Evolutionary conservation across 208 protist genomes (phyloP).

Genomic region (Crithidia acanthocephali): DNA sequence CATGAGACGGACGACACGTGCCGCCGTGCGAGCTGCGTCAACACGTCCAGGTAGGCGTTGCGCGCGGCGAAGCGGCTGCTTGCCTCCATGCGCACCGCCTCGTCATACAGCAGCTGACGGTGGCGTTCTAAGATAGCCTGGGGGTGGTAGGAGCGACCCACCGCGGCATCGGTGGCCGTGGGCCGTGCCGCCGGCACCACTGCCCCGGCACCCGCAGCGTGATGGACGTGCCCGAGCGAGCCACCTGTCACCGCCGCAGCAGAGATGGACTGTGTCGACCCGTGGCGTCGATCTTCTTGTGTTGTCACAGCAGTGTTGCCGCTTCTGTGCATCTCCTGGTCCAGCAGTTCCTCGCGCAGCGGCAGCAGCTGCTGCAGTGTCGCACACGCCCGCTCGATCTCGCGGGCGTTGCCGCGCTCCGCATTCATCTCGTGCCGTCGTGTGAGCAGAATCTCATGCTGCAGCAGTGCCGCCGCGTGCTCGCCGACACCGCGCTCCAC

Average conservation of each 20-base stretch:
- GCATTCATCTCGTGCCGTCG: slow-evolving; percentile 44
- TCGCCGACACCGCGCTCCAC: slow-evolving; percentile 58
- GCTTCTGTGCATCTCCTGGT: slow-evolving; percentile 27
- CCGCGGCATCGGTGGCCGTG: background rate
- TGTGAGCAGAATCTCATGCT: slow-evolving; percentile 37
- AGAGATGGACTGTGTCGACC: background rate
- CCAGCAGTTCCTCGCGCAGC: slow-evolving; percentile 39
- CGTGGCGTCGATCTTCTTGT: too few species aligned
- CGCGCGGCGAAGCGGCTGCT: slow-evolving; percentile 41
- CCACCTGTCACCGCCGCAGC: background rate
- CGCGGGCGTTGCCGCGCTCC: slow-evolving; percentile 39
- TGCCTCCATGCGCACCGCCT: slow-evolving; percentile 37
- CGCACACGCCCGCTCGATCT: slow-evolving; percentile 49
- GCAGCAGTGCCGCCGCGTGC: slow-evolving; percentile 36
- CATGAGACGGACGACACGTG: slow-evolving; percentile 38
- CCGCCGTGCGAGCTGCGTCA: slow-evolving; percentile 36
- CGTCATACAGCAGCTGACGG: slow-evolving; percentile 44
- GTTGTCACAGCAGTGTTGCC: background rate
- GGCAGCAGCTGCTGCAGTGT: slow-evolving; percentile 44
- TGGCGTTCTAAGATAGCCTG: slow-evolving; percentile 41
- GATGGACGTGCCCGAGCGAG: background rate
- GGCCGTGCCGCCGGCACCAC: too few species aligned
- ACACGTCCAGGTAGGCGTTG: slow-evolving; percentile 50
- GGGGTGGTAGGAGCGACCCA: slow-evolving; percentile 25
- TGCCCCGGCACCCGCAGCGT: background rate